A percentile compares a stretch with the other conserved stretches of the same genome.
phyloP scores from a whole-genome alignment of 495 filamentous ascomycete genomes.

The Emericellopsis terricola region DNA sequence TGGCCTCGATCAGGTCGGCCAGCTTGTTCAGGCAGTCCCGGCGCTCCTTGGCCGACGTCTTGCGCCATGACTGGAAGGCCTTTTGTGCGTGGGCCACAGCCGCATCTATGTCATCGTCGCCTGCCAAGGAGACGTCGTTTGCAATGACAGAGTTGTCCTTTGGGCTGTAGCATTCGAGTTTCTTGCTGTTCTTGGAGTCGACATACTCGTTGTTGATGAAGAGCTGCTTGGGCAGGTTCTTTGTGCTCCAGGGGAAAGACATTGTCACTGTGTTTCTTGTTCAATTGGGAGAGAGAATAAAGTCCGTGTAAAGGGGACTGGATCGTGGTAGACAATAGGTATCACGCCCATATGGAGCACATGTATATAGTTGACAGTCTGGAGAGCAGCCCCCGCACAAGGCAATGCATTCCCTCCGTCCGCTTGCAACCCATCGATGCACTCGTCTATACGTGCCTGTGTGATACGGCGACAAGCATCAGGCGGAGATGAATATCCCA shows the following conservation, averaged over 20 bases:
- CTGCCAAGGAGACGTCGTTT: constrained; percentile 52
- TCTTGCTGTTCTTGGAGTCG: constrained; percentile 1
- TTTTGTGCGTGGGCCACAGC: constrained; percentile 3
- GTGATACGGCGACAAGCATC: no score
- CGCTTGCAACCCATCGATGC: no score
- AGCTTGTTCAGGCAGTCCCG: constrained; percentile 18
- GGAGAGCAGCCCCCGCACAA: no score
- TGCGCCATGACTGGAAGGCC: constrained; percentile 15
- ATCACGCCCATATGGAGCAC: no score
- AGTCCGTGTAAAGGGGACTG: no score
- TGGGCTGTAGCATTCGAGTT: constrained; percentile 15
- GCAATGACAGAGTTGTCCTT: constrained; percentile 18
- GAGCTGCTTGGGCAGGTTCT: constrained; percentile 20
- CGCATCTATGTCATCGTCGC: constrained; percentile 41
- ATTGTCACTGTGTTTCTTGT: no score
- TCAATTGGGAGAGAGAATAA: no score
- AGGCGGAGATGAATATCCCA: no score
- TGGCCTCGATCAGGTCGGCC: constrained; percentile 19
- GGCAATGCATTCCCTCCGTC: no score
- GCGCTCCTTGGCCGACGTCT: constrained; percentile 14
- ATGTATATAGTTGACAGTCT: no score
- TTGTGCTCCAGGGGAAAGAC: constrained; percentile 14
- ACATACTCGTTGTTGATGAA: constrained; percentile 24
- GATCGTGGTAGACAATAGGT: no score
- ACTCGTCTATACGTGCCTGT: no score